phyloP scores from a whole-genome alignment of 345 rosid genomes.

The Populus davidiana region DNA sequence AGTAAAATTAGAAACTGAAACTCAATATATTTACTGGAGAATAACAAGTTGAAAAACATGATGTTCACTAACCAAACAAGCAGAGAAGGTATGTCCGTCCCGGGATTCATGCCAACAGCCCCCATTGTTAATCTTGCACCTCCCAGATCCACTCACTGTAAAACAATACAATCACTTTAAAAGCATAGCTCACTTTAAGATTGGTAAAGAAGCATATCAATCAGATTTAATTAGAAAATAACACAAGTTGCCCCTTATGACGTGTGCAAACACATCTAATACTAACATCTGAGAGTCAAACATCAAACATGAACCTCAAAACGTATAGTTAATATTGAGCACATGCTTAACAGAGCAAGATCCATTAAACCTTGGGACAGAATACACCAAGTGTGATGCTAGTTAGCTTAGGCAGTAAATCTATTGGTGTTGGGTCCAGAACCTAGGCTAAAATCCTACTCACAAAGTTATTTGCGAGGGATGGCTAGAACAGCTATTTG shows the following conservation, averaged over 20 bases:
- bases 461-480: neutral
- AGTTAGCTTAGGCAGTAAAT: neutral
- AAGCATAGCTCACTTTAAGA: constrained; percentile 4
- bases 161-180: neutral
- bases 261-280: neutral
- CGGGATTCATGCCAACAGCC: constrained; percentile 68
- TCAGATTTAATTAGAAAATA: neutral
- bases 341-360: neutral
- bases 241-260: neutral
- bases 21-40: neutral
- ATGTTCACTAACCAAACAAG: constrained; percentile 61
- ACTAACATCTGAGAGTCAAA: neutral
- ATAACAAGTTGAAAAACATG: neutral
- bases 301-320: neutral
- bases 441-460: neutral
- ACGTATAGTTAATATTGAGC: neutral
- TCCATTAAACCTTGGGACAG: neutral
- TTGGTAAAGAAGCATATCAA: neutral
- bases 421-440: neutral
- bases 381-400: neutral
- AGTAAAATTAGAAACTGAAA: constrained; percentile 20
- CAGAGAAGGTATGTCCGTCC: constrained; percentile 56
- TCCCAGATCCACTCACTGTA: constrained; percentile 66
- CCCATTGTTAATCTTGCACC: constrained; percentile 65
- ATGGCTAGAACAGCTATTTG: neutral